Evolutionary conservation across 768 basidiomycete genomes (phyloP).

Genomic region (Aureoboletus auriporus): DNA sequence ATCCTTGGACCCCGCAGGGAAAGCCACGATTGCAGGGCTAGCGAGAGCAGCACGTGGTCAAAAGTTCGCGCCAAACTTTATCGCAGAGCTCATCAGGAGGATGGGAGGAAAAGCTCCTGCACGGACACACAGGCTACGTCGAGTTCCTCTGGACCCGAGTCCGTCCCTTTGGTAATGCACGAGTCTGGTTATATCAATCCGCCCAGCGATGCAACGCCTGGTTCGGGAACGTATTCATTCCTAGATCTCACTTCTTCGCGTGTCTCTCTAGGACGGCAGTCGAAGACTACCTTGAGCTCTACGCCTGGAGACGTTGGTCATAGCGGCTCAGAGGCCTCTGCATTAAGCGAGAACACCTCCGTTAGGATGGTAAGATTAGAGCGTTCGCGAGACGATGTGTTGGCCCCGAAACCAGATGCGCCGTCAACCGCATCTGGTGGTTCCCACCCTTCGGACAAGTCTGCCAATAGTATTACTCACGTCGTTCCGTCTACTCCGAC

Average conservation of each 20-base stretch:
- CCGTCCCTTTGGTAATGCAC: slow-evolving; percentile 30
- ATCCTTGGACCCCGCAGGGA: slow-evolving; percentile 19
- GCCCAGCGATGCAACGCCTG: slow-evolving; percentile 20
- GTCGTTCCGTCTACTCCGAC: slow-evolving; percentile 19
- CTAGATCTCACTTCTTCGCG: slow-evolving; percentile 29
- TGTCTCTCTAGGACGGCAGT: slow-evolving; percentile 20
- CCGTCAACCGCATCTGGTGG: slow-evolving; percentile 30
- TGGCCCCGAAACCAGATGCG: slow-evolving; percentile 26
- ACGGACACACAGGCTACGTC: slow-evolving; percentile 19
- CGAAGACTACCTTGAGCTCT: slow-evolving; percentile 27
- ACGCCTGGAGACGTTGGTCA: slow-evolving; percentile 26
- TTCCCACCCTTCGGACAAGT: slow-evolving; percentile 26
- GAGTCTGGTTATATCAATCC: slow-evolving; percentile 12
- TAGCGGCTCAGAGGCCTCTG: slow-evolving; percentile 2
- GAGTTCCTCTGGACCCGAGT: slow-evolving; percentile 25
- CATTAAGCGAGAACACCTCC: slow-evolving; percentile 19
- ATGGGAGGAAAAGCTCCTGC: slow-evolving; percentile 19
- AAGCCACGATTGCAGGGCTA: slow-evolving; percentile 18
- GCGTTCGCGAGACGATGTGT: slow-evolving; percentile 9
- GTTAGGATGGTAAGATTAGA: slow-evolving; percentile 14
- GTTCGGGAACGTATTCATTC: slow-evolving; percentile 32
- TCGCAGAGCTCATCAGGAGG: slow-evolving; percentile 28
- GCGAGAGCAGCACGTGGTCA: slow-evolving; percentile 29
- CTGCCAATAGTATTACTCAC: slow-evolving; percentile 5
- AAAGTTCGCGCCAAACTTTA: slow-evolving; percentile 29